phyloP scores from a whole-genome alignment of 495 filamentous ascomycete species.

The Aspergillus sparsus region DNA sequence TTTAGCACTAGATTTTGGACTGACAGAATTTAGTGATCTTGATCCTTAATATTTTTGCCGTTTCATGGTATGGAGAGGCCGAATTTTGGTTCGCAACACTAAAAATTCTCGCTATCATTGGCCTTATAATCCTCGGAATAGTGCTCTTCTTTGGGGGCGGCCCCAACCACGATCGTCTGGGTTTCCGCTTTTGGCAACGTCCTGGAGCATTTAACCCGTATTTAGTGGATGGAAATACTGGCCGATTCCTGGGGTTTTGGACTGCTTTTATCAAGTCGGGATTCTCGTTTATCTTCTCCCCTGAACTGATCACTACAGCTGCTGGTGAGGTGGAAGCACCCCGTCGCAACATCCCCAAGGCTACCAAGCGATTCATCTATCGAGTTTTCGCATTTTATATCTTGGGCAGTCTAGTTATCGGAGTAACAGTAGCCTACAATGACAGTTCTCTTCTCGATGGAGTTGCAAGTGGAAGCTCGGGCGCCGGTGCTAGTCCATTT shows the following conservation, averaged over 20 bases:
- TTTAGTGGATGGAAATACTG: constrained; percentile 29
- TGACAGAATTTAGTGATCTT: constrained; percentile 58
- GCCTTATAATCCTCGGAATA: constrained; percentile 66
- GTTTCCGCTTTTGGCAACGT: constrained; percentile 70
- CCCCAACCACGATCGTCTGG: constrained; percentile 60
- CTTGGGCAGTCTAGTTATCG: constrained; percentile 55
- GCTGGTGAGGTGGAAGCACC: constrained; percentile 80
- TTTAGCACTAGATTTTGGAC: not conserved
- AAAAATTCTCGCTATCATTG: constrained; percentile 74
- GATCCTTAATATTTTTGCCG: constrained; percentile 65
- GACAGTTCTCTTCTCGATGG: constrained; percentile 55
- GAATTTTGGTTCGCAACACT: constrained; percentile 73
- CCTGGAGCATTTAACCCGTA: constrained; percentile 69
- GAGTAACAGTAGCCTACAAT: constrained; percentile 52
- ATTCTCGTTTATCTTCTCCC: constrained; percentile 61
- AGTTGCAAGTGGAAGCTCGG: constrained; percentile 43
- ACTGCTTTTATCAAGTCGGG: constrained; percentile 46
- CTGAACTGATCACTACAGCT: constrained; percentile 73
- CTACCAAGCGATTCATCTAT: constrained; percentile 79
- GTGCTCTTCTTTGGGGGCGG: constrained; percentile 69
- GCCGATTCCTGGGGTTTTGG: constrained; percentile 46
- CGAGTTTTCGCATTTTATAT: constrained; percentile 80
- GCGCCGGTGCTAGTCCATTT: constrained; percentile 54
- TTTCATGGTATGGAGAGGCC: constrained; percentile 69
- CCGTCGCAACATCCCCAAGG: constrained; percentile 72